Base-by-base conservation (phyloP, 73 alveolate species). In the Paraurostyla sp. region DNA sequence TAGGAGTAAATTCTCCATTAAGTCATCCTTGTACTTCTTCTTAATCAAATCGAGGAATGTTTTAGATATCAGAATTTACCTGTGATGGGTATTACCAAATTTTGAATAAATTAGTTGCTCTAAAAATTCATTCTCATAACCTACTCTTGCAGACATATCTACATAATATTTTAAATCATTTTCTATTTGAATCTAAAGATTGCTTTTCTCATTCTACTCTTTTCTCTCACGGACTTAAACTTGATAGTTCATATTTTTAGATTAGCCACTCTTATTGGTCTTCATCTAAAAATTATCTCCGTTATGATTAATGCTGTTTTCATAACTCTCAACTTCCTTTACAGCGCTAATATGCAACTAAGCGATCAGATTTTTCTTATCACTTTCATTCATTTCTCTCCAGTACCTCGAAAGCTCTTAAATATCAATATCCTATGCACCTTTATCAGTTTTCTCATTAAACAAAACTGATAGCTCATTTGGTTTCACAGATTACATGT, bases 1-100 rank as follows among this genome's bases (percentile, higher is more conserved):
- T 15, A 52, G 46, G 7, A 78, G 68, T 22, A 78, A 36, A 54
- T 78, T 78, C 45, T 78, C 89, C 76, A 78, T 54, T 16, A 78
- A 35, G n/a, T 78, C 89, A 29, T 78, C 89, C 52, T 78, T 49
- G 78, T 78, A 78, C 62, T 54, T 78, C 80, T 36, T 9, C 69
- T 78, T 78, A 11, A 78, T 78, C 32, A 78, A 32, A 23, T 78
- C 80, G 4, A 78, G 50, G 43, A 51, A 78, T 51, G 63, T 38
- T 78, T 52, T 50, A 36, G 80, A 78, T 3, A 78, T 54, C 60
- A 50, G 42, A 7, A 51, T 78, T 40, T 51, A 22, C 4, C 80
- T 20, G 30, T 73, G 71, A 73, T 43, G 65, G 36, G 71, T 73
- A 50, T 49, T 73, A 40, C 51, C 71, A 73, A 73, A 48, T 25